Percentiles rank a stretch among this genome's conserved stretches.
phyloP scores from a whole-genome alignment of 2,329 filamentous ascomycete species.

The Fusarium sp. region DNA sequence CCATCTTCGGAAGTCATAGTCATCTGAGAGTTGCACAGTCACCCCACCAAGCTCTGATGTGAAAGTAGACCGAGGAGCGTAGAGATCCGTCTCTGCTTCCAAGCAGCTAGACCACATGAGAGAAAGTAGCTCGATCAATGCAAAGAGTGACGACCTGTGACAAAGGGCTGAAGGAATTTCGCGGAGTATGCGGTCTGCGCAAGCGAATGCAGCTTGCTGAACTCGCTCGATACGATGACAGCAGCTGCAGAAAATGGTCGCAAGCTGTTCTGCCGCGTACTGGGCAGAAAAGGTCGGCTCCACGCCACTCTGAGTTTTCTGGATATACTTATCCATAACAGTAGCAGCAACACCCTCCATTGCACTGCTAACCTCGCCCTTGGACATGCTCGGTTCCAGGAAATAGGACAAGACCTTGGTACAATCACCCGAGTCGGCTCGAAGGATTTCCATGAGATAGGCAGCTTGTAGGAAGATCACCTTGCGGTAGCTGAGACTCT shows the following conservation, averaged over 20 bases:
- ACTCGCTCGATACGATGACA: constrained; percentile 95
- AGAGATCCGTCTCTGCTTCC: constrained; percentile 94
- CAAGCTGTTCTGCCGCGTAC: constrained; percentile 90
- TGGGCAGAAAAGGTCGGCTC: constrained; percentile 89
- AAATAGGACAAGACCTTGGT: constrained; percentile 93
- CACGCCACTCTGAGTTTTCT: constrained; percentile 78
- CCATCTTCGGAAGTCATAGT: constrained; percentile 84
- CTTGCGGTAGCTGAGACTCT: constrained; percentile 87
- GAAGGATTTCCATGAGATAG: constrained; percentile 88
- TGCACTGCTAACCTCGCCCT: constrained; percentile 72
- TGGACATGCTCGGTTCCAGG: constrained; percentile 87
- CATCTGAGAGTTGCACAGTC: constrained; percentile 91
- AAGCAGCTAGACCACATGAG: constrained; percentile 97
- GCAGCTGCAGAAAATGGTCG: constrained; percentile 86
- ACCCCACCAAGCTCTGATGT: constrained; percentile 83
- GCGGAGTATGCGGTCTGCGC: constrained; percentile 87
- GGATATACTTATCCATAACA: constrained; percentile 84
- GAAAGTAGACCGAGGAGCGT: constrained; percentile 87
- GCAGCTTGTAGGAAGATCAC: constrained; percentile 93
- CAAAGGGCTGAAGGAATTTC: constrained; percentile 92
- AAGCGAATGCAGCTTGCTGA: constrained; percentile 86
- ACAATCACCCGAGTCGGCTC: constrained; percentile 89
- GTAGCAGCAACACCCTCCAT: constrained; percentile 77
- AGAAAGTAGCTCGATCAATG: constrained; percentile 89
- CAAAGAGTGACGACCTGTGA: constrained; percentile 91